Conservation (phyloP, 148 eudicot genomes). For the Rhododendron kiyosumense region DNA sequence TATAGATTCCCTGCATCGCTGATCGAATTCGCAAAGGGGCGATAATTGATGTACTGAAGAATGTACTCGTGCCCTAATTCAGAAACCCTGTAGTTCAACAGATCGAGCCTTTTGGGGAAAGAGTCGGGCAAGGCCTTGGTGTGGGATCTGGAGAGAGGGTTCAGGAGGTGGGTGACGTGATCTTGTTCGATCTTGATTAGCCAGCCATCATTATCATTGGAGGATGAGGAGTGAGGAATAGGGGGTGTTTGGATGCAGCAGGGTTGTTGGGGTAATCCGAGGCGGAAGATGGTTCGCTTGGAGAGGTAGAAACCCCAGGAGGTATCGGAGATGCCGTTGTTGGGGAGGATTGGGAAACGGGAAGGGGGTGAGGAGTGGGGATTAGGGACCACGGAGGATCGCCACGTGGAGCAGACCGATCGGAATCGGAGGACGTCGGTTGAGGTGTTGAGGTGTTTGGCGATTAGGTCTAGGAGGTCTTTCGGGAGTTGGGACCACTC, state of each 20-base stretch:
- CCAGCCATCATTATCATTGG: conserved; percentile 27
- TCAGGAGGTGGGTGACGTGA: conserved; percentile 29
- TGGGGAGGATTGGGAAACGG: conserved; percentile 45
- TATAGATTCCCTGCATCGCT: conserved; percentile 43
- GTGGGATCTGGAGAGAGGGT: conserved; percentile 43
- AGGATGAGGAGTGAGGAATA: conserved; percentile 4
- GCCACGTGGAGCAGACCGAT: conserved; percentile 73
- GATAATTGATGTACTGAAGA: conserved; percentile 42
- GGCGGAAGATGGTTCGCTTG: conserved; percentile 41
- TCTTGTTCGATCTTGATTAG: conserved; percentile 60
- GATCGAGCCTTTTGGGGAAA: conserved; percentile 41
- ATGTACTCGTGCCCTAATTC: conserved; percentile 62
- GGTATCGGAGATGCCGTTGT: conserved; percentile 36
- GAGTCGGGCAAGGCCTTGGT: conserved; percentile 23
- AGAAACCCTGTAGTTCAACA: conserved; percentile 26
- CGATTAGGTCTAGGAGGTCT: conserved; percentile 53
- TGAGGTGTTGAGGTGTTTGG: conserved; percentile 37
- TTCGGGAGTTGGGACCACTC: conserved; percentile 64
- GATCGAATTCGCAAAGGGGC: conserved; percentile 33
- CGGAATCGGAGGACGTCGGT: conserved; percentile 54
- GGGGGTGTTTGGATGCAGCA: conserved; percentile 4
- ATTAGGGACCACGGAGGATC: conserved; percentile 20
- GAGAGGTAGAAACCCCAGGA: conserved; percentile 57
- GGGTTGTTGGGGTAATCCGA: conserved; percentile 13
- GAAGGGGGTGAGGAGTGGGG: conserved; percentile 8